These are phyloP conservation scores for Trichaptum fuscoviolaceum DNA, from an alignment of 768 basidiomycete species.

Conservation along the genomic window DNA sequence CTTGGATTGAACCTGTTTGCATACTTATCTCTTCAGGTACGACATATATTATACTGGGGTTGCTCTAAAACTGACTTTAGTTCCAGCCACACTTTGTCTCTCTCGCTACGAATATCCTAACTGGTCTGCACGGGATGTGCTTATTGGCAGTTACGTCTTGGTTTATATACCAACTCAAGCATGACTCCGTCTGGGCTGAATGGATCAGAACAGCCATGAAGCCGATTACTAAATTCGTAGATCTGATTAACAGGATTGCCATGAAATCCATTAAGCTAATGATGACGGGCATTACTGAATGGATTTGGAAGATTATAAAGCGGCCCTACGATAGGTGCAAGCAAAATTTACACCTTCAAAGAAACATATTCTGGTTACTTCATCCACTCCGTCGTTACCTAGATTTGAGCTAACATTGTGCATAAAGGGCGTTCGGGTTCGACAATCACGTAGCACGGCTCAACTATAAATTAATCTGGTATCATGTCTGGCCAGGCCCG, in stretches of 20 bases:
- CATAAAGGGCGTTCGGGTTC: too few relatives aligned
- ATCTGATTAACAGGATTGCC: neutral
- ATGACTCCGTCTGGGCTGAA: neutral
- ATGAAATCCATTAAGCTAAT: too few relatives aligned
- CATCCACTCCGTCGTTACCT: too few relatives aligned
- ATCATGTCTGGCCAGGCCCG: too few relatives aligned
- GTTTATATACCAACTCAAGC: neutral
- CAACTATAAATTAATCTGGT: too few relatives aligned
- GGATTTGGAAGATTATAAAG: neutral
- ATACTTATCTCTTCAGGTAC: neutral
- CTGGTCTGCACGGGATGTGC: neutral
- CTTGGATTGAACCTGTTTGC: neutral
- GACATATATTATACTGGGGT: neutral
- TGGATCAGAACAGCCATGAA: neutral
- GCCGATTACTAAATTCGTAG: neutral
- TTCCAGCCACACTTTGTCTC: neutral
- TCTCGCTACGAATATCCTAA: neutral
- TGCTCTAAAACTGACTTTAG: neutral
- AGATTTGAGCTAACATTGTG: too few relatives aligned
- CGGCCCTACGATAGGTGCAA: neutral
- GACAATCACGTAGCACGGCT: too few relatives aligned
- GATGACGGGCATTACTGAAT: too few relatives aligned
- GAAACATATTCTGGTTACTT: neutral
- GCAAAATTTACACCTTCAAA: neutral
- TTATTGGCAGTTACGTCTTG: neutral